phyloP scores from a whole-genome alignment of 2,329 filamentous ascomycete genomes.

The Cercospora sojina region DNA sequence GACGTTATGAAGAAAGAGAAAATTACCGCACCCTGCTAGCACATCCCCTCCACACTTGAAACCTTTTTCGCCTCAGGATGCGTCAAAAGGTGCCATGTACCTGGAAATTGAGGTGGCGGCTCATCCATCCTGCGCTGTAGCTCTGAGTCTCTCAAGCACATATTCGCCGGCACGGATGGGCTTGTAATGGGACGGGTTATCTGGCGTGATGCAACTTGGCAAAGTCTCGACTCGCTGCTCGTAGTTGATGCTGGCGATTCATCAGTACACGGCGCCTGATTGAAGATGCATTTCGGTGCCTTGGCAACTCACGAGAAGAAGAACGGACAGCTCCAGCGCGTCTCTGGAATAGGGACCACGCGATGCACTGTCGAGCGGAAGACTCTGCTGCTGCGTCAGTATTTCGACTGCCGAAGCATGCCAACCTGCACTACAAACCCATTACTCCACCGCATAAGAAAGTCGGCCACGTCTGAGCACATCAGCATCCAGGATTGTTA shows the following conservation, averaged over 20 bases:
- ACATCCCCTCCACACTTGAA: not conserved
- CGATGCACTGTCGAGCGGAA: conserved; percentile 49
- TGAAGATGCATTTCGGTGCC: not conserved
- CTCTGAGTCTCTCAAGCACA: conserved; percentile 38
- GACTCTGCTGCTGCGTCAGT: conserved; percentile 18
- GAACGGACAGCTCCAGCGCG: conserved; percentile 48
- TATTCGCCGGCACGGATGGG: conserved; percentile 42
- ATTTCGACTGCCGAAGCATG: not conserved
- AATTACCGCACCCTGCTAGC: not conserved
- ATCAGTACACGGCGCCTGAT: not conserved
- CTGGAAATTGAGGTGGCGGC: not conserved
- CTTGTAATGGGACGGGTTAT: conserved; percentile 35
- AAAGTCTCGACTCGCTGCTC: conserved; percentile 31
- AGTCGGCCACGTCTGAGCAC: conserved; percentile 51
- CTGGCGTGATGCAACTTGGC: conserved; percentile 40
- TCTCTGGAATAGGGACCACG: conserved; percentile 43
- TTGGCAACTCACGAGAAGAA: conserved; percentile 45
- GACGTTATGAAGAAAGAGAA: not conserved
- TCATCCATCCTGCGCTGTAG: conserved; percentile 16
- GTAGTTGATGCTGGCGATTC: conserved; percentile 2
- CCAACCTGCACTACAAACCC: conserved; percentile 25
- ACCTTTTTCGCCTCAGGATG: not conserved
- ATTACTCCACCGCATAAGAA: conserved; percentile 51
- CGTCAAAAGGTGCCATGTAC: not conserved
- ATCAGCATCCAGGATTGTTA: not conserved